A percentile compares a stretch with the other conserved stretches of the same genome.
Evolutionary conservation across 2,329 filamentous ascomycete genomes (phyloP).

Genomic region (Cordyceps sp.): DNA sequence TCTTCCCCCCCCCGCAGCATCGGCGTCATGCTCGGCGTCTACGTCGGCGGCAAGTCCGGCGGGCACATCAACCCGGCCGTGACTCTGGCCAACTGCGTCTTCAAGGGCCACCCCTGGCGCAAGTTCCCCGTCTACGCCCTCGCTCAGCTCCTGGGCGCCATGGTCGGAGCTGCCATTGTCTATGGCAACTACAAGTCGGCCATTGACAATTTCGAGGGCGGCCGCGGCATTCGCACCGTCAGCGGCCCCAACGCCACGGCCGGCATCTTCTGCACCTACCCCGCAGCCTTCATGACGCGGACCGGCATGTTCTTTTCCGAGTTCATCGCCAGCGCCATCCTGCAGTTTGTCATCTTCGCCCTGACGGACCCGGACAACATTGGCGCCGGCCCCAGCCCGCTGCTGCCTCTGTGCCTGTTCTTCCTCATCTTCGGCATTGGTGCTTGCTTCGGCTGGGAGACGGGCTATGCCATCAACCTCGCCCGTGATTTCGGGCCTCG

Average conservation of each 20-base stretch:
- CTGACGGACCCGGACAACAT: constrained; percentile 41
- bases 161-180: constrained; percentile 41
- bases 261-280: constrained; percentile 60
- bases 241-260: constrained; percentile 41
- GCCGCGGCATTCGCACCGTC: constrained; percentile 43
- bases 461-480: constrained; percentile 59
- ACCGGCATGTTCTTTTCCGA: constrained; percentile 57
- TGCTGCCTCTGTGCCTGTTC: constrained; percentile 45
- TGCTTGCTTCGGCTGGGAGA: constrained; percentile 60
- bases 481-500: constrained; percentile 57
- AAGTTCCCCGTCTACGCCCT: constrained; percentile 52
- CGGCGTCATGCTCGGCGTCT: constrained; percentile 53
- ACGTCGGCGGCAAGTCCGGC: constrained; percentile 47
- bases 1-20: constrained; percentile 19
- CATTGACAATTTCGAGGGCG: constrained; percentile 48
- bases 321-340: constrained; percentile 47
- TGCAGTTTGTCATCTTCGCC: constrained; percentile 59
- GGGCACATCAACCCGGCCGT: constrained; percentile 57
- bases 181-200: constrained; percentile 49
- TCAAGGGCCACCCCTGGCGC: constrained; percentile 50
- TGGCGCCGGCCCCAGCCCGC: constrained; percentile 38
- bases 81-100: constrained; percentile 52
- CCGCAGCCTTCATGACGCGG: constrained; percentile 46
- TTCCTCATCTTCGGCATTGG: constrained; percentile 61
- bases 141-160: constrained; percentile 51